A percentile compares a stretch with the other conserved stretches of the same genome.
phyloP scores from a whole-genome alignment of 169 alveolate species.

The Theileria parva region DNA sequence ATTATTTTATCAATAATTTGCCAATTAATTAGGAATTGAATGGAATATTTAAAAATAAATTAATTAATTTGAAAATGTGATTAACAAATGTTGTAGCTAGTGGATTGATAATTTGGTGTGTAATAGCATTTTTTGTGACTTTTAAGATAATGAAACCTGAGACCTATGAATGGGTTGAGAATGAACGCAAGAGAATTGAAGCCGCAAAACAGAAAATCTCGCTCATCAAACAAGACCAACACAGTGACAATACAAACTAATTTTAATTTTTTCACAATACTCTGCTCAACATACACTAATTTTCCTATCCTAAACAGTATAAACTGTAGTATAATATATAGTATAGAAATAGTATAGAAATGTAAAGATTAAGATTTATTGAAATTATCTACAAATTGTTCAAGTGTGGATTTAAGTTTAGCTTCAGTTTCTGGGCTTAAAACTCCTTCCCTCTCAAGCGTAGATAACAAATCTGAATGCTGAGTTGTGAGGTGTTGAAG shows the following conservation, averaged over 20 bases:
- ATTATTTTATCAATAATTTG: not conserved
- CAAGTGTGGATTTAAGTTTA: constrained; percentile 35
- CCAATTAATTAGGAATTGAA: not conserved
- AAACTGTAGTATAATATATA: too few relatives aligned
- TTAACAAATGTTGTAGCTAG: constrained; percentile 48
- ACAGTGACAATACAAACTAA: not conserved
- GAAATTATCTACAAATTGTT: constrained; percentile 41
- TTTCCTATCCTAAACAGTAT: not conserved
- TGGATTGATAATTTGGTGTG: constrained; percentile 71
- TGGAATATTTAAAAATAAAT: not conserved
- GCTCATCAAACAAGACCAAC: constrained; percentile 41
- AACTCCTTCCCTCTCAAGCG: constrained; percentile 56
- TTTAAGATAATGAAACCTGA: constrained; percentile 73
- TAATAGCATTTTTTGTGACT: constrained; percentile 70
- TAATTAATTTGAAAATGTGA: not conserved
- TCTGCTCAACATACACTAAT: not conserved
- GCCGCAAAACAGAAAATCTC: constrained; percentile 73
- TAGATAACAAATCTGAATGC: constrained; percentile 57
- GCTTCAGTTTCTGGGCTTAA: constrained; percentile 62
- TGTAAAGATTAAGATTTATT: not conserved
- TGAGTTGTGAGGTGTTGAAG: constrained; percentile 41
- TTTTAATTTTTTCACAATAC: not conserved
- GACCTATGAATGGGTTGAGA: constrained; percentile 78
- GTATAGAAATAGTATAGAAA: not conserved
- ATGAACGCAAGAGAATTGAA: constrained; percentile 72